These are phyloP conservation scores for Psidium friedrichsthalianum DNA, from an alignment of 345 rosid species.

Conservation along the genomic window DNA sequence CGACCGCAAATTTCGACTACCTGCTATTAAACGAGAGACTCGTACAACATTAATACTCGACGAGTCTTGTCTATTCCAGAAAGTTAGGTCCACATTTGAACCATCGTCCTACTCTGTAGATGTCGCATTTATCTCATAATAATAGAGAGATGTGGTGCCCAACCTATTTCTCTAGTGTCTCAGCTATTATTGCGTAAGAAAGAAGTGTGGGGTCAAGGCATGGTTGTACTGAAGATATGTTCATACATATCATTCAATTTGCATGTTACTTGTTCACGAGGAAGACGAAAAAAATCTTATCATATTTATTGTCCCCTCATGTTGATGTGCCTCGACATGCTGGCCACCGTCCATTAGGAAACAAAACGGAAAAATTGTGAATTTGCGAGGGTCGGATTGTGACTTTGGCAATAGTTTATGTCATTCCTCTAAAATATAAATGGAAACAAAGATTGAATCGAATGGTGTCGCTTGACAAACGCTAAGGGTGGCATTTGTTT, in stretches of 20 bases:
- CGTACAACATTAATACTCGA: background rate
- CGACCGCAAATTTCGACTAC: background rate
- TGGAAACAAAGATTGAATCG: background rate
- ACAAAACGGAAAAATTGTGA: background rate
- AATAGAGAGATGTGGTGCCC: background rate
- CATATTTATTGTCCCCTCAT: background rate
- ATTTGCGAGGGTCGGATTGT: background rate
- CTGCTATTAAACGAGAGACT: background rate
- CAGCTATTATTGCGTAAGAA: background rate
- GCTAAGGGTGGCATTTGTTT: too few relatives aligned
- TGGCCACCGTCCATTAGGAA: background rate
- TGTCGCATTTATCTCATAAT: background rate
- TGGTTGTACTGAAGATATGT: background rate
- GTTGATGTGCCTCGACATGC: background rate
- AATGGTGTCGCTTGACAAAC: background rate
- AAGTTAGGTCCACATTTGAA: background rate
- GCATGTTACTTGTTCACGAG: background rate
- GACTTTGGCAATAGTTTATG: background rate
- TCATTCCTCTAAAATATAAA: background rate
- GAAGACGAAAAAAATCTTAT: background rate
- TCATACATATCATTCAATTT: background rate
- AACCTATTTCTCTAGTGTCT: background rate
- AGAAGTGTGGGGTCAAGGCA: background rate
- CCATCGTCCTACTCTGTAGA: background rate
- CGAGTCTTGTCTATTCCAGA: background rate